These are phyloP conservation scores for Apiospora kogelbergensis DNA, from an alignment of 2,329 filamentous ascomycete species.

Conservation along the genomic window DNA sequence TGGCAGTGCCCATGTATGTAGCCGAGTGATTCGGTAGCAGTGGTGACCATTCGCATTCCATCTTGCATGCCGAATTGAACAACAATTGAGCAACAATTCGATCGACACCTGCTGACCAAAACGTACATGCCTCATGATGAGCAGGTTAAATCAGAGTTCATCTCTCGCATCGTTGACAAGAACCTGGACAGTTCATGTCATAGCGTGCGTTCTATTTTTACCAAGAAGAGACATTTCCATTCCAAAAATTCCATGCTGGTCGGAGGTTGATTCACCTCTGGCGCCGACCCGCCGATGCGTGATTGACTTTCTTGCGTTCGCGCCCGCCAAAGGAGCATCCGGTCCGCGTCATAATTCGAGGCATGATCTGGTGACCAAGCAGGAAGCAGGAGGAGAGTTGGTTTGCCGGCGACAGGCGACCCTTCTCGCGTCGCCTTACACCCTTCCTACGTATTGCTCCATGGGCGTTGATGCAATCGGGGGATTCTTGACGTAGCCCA, in stretches of 20 bases:
- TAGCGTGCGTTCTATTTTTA: background rate
- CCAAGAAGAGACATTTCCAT: background rate
- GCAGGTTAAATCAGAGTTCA: background rate
- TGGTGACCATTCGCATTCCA: background rate
- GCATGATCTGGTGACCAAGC: background rate
- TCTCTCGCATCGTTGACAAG: background rate
- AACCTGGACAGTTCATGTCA: background rate
- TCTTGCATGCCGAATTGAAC: background rate
- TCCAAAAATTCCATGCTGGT: background rate
- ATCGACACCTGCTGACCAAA: too few species aligned
- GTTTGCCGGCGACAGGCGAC: too few species aligned
- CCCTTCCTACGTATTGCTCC: background rate
- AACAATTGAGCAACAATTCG: too few species aligned
- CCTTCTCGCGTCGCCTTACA: background rate
- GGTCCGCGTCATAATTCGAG: conserved; percentile 3
- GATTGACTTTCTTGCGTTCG: background rate
- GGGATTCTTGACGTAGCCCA: background rate
- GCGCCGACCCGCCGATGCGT: conserved; percentile 2
- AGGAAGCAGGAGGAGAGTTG: conserved; percentile 3
- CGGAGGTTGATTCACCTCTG: background rate
- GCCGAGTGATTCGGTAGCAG: background rate
- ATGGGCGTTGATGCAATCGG: background rate
- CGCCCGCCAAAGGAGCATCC: background rate
- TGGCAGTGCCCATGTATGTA: background rate
- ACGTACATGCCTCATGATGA: background rate